phyloP scores from a whole-genome alignment of 371 early-diverging fungal genomes.

The Ordospora pajunii region DNA sequence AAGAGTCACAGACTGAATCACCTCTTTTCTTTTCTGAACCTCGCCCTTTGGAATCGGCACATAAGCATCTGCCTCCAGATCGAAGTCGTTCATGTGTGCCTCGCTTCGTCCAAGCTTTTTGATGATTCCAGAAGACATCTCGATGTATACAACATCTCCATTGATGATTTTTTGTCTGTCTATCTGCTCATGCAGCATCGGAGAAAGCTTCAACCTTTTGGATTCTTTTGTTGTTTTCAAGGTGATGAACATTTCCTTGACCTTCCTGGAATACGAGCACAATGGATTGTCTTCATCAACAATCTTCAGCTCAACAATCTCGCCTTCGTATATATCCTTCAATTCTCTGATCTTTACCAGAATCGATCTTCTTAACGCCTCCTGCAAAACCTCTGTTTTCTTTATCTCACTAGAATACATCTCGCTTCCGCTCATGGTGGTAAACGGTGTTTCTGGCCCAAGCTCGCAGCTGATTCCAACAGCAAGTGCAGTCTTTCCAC shows the following conservation, averaged over 20 bases:
- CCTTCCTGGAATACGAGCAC: conserved; percentile 22
- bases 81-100: conserved; percentile 50
- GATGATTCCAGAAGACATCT: conserved; percentile 48
- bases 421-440: conserved; percentile 45
- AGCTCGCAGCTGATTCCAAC: conserved; percentile 48
- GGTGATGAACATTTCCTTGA: conserved; percentile 33
- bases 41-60: conserved; percentile 54
- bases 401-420: conserved; percentile 41
- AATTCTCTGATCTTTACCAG: conserved; percentile 43
- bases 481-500: conserved; percentile 51
- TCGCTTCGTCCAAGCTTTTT: conserved; percentile 58
- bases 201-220: conserved; percentile 40
- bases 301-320: conserved; percentile 51
- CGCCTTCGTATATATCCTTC: conserved; percentile 58
- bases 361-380: conserved; percentile 38
- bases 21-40: conserved; percentile 48
- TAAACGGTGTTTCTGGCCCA: conserved; percentile 48
- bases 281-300: conserved; percentile 42
- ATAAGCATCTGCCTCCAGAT: conserved; percentile 57
- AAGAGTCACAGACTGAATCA: conserved; percentile 44
- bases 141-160: conserved; percentile 59
- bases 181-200: conserved; percentile 35
- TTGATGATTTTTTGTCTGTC: conserved; percentile 30
- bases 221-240: conserved; percentile 49
- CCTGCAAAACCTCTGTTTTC: conserved; percentile 54